These are phyloP conservation scores for Ligustrum vulgare DNA, from an alignment of 257 asterid species.

Conservation along the genomic window DNA sequence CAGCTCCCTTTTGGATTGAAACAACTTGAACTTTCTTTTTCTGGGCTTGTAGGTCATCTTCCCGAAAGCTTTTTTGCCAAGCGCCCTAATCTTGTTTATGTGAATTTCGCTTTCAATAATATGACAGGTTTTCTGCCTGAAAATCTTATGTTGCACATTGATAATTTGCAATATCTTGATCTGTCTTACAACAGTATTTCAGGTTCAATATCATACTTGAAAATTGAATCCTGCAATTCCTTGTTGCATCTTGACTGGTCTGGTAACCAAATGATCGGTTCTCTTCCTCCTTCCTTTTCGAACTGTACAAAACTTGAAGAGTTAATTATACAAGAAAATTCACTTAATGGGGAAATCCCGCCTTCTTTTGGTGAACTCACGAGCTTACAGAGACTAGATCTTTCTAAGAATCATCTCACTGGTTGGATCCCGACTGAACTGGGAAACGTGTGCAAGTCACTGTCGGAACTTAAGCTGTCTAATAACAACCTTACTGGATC, in stretches of 20 bases:
- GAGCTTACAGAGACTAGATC: conserved; percentile 64
- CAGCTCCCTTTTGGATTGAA: conserved; percentile 58
- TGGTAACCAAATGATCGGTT: conserved; percentile 58
- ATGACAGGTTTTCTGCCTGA: conserved; percentile 64
- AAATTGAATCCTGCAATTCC: conserved; percentile 61
- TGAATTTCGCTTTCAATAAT: conserved; percentile 80
- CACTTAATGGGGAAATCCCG: conserved; percentile 65
- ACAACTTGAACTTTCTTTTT: conserved; percentile 67
- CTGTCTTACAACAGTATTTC: conserved; percentile 75
- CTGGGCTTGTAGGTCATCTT: conserved; percentile 57
- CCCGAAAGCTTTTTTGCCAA: conserved; percentile 56
- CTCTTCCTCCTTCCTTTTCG: conserved; percentile 57
- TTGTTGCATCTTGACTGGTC: conserved; percentile 68
- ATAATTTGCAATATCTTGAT: conserved; percentile 64
- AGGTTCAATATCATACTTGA: conserved; percentile 53
- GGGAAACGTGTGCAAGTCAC: conserved; percentile 58
- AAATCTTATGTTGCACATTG: conserved; percentile 44
- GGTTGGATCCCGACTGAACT: conserved; percentile 84
- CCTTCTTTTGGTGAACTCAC: conserved; percentile 53
- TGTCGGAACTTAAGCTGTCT: conserved; percentile 70
- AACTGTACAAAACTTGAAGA: conserved; percentile 68
- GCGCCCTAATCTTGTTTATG: conserved; percentile 63
- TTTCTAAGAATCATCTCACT: conserved; percentile 68
- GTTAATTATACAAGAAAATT: conserved; percentile 52
- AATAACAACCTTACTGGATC: conserved; percentile 80